Percentiles rank a stretch among this genome's conserved stretches.
phyloP scores from a whole-genome alignment of 305 asterid species.

The Fraxinus velutina region DNA sequence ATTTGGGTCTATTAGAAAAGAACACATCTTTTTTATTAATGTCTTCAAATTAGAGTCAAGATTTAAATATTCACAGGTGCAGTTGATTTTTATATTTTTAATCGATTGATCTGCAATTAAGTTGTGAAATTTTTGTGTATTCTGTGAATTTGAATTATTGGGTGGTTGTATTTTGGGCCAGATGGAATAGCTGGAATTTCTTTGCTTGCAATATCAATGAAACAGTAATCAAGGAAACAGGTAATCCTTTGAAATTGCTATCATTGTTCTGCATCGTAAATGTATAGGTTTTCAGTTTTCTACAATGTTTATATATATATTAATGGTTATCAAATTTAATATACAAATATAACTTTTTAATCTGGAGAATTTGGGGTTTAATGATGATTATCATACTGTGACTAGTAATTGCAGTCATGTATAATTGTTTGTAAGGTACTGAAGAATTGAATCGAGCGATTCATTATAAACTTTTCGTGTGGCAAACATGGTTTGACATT shows the following conservation, averaged over 20 bases:
- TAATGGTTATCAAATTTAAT: background rate
- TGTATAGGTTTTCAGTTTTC: background rate
- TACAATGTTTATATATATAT: background rate
- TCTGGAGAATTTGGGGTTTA: background rate
- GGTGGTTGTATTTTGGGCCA: constrained; percentile 31
- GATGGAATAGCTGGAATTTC: constrained; percentile 90
- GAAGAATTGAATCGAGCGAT: background rate
- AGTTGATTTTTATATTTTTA: background rate
- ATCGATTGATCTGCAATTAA: constrained; percentile 9
- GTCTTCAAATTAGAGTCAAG: background rate
- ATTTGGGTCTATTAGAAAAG: background rate
- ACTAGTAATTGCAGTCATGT: background rate
- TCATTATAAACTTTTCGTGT: background rate
- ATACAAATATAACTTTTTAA: background rate
- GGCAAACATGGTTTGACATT: background rate
- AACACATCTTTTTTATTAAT: background rate
- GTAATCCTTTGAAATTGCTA: constrained; percentile 33
- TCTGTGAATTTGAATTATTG: constrained; percentile 8
- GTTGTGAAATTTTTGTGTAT: background rate
- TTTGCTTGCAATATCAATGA: constrained; percentile 80
- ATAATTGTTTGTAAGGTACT: background rate
- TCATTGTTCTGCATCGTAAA: constrained; percentile 9
- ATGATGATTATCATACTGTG: background rate
- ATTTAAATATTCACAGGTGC: background rate
- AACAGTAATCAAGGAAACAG: constrained; percentile 75